Evolutionary conservation across 2,329 filamentous ascomycete species (phyloP).

Genomic region (Parastagonospora nodorum): DNA sequence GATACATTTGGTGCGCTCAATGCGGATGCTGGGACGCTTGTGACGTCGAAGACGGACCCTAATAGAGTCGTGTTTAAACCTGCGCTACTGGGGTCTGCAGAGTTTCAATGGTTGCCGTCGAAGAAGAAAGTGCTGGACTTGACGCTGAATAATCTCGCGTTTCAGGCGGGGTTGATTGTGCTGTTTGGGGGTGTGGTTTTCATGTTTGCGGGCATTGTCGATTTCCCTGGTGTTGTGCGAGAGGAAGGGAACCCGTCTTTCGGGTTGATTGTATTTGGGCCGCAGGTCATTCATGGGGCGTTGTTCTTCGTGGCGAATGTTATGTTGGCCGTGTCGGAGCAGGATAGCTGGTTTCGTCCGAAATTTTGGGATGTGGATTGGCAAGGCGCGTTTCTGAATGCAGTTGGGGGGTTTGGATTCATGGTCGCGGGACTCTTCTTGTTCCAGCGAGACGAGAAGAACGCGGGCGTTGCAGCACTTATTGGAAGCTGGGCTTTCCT

Average conservation of each 20-base stretch:
- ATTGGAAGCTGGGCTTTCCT: slow-evolving; percentile 34
- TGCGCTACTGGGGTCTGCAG: slow-evolving; percentile 26
- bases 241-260: slow-evolving; percentile 17
- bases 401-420: slow-evolving; percentile 32
- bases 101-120: slow-evolving; percentile 33
- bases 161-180: slow-evolving; percentile 36
- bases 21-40: slow-evolving; percentile 23
- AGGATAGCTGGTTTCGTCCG: slow-evolving; percentile 34
- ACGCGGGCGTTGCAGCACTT: slow-evolving; percentile 23
- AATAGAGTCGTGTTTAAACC: slow-evolving; percentile 23
- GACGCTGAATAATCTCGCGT: slow-evolving; percentile 23
- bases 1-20: slow-evolving; percentile 32
- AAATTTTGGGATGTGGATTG: slow-evolving; percentile 29
- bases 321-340: slow-evolving; percentile 30
- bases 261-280: slow-evolving; percentile 25
- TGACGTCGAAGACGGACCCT: slow-evolving; percentile 11
- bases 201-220: slow-evolving; percentile 36
- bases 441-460: slow-evolving; percentile 14
- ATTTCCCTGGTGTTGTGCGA: slow-evolving; percentile 29
- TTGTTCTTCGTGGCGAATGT: slow-evolving; percentile 33
- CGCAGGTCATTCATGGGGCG: slow-evolving; percentile 31
- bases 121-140: slow-evolving; percentile 23
- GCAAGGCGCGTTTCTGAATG: slow-evolving; percentile 32
- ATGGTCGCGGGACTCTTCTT: slow-evolving; percentile 35
- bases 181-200: slow-evolving; percentile 37